Percentiles rank a stretch among this genome's conserved stretches.
phyloP scores from a whole-genome alignment of 1,284 basidiomycete genomes.

The Anthracocystis walkeri region DNA sequence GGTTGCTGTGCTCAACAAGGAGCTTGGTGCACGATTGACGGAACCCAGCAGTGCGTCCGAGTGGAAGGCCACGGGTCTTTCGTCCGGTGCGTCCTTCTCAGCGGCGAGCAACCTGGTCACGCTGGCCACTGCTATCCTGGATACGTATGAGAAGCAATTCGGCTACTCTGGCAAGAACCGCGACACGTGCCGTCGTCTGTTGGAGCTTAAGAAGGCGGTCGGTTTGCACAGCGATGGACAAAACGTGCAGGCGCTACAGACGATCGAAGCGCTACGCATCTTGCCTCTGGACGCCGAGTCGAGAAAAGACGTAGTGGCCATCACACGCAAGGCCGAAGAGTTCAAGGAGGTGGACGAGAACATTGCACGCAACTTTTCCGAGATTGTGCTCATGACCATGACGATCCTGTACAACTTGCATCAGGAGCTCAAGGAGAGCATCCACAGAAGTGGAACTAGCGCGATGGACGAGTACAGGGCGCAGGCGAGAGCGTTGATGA shows the following conservation, averaged over 20 bases:
- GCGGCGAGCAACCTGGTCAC: slow-evolving; percentile 80
- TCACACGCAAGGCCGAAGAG: slow-evolving; percentile 87
- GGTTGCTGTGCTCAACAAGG: slow-evolving; percentile 85
- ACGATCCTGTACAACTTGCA: slow-evolving; percentile 78
- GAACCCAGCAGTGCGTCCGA: slow-evolving; percentile 53
- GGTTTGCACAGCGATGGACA: slow-evolving; percentile 80
- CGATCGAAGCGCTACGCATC: slow-evolving; percentile 88
- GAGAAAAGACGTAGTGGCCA: slow-evolving; percentile 80
- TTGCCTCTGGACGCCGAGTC: slow-evolving; percentile 81
- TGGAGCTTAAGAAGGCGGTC: slow-evolving; percentile 85
- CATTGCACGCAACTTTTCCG: slow-evolving; percentile 88
- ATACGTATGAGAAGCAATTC: slow-evolving; percentile 80
- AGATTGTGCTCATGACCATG: slow-evolving; percentile 92
- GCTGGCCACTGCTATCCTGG: slow-evolving; percentile 84
- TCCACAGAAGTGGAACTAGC: slow-evolving; percentile 49
- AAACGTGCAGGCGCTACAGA: slow-evolving; percentile 82
- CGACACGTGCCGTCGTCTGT: slow-evolving; percentile 75
- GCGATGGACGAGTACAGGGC: slow-evolving; percentile 63
- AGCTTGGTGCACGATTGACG: slow-evolving; percentile 78
- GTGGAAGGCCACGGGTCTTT: slow-evolving; percentile 41
- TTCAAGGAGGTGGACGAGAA: slow-evolving; percentile 88
- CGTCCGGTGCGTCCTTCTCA: slow-evolving; percentile 71
- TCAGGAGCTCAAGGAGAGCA: slow-evolving; percentile 62
- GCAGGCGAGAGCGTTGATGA: slow-evolving; percentile 67
- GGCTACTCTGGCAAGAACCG: slow-evolving; percentile 83